phyloP scores from a whole-genome alignment of 2,329 filamentous ascomycete species.

The Monosporascus cannonballus region DNA sequence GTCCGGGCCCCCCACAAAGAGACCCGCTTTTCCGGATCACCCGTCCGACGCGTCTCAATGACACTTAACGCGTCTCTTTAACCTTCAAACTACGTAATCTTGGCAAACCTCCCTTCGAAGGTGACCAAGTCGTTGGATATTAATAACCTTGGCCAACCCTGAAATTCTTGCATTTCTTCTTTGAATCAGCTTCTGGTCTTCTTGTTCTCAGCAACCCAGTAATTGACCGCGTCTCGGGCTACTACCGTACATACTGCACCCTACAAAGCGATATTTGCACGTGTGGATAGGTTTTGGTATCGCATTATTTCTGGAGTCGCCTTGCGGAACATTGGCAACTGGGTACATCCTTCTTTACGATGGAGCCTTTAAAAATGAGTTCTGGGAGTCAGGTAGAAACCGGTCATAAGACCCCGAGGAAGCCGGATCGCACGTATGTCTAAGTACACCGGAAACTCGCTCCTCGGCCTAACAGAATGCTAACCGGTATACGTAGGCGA shows the following conservation, averaged over 20 bases:
- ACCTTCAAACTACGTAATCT: neutral
- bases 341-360: neutral
- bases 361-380: neutral
- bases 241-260: neutral
- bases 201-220: neutral
- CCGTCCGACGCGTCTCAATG: neutral
- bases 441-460: neutral
- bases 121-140: too few relatives aligned
- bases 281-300: neutral
- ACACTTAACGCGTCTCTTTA: neutral
- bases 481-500: conserved; percentile 17
- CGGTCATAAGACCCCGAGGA: conserved; percentile 8
- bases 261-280: neutral
- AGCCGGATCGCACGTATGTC: conserved; percentile 15
- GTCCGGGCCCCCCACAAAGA: too few relatives aligned
- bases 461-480: neutral
- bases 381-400: neutral
- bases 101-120: neutral
- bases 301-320: neutral
- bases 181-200: neutral
- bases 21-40: neutral
- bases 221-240: neutral
- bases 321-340: neutral
- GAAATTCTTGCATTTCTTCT: neutral
- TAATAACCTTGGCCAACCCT: too few relatives aligned